A percentile compares a stretch with the other conserved stretches of the same genome.
These are phyloP conservation scores for Aspergillus ellipticus DNA, from an alignment of 495 filamentous ascomycete genomes.

Conservation along the genomic window DNA sequence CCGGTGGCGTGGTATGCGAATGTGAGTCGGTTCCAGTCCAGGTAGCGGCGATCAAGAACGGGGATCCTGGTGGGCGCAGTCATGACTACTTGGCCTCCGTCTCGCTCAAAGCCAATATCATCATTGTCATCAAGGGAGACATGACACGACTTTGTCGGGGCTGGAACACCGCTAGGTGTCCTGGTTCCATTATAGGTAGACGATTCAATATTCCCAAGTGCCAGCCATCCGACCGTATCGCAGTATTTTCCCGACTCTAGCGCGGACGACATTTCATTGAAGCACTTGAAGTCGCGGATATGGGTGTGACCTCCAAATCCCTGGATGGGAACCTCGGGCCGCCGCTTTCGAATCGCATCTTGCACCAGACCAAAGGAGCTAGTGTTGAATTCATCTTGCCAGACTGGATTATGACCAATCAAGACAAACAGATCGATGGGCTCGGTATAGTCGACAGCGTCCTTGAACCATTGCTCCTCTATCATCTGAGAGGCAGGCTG, in stretches of 20 bases:
- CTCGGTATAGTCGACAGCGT: slow-evolving; percentile 28
- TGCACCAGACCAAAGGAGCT: slow-evolving; percentile 29
- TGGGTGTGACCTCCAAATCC: slow-evolving; percentile 41
- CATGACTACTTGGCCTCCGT: too few species aligned
- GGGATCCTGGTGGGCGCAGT: too few species aligned
- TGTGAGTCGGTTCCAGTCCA: slow-evolving; percentile 39
- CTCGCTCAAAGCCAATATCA: too few species aligned
- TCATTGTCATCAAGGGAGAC: too few species aligned
- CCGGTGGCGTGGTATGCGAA: slow-evolving; percentile 36
- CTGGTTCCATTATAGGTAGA: too few species aligned
- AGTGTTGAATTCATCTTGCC: slow-evolving; percentile 4
- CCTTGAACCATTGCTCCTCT: slow-evolving; percentile 32
- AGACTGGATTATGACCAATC: slow-evolving; percentile 36
- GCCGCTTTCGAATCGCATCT: slow-evolving; percentile 26
- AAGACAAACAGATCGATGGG: slow-evolving; percentile 37
- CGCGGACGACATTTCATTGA: slow-evolving; percentile 29
- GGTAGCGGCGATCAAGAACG: slow-evolving; percentile 13
- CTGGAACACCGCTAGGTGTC: too few species aligned
- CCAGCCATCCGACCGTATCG: slow-evolving; percentile 39
- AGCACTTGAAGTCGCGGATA: slow-evolving; percentile 34
- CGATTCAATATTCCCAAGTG: too few species aligned
- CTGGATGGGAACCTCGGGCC: slow-evolving; percentile 34
- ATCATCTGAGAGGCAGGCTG: slow-evolving; percentile 16
- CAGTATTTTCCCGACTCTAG: slow-evolving; percentile 40
- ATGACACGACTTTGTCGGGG: too few species aligned